Conservation (phyloP, 768 basidiomycete species). For the Flagelloscypha sp. region DNA sequence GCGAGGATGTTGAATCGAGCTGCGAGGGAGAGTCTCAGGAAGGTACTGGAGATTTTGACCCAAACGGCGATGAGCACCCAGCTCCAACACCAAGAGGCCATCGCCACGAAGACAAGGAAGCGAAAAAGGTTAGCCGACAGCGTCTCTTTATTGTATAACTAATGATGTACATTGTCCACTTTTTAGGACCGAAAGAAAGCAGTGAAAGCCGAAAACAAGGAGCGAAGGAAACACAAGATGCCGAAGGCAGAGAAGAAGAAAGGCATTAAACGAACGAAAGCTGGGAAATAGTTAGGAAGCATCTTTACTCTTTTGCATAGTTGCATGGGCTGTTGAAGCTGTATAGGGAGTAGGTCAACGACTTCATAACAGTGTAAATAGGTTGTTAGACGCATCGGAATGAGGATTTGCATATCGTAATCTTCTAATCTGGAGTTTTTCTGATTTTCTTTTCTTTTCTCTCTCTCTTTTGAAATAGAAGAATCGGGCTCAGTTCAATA, state of each 20-base stretch:
- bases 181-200: conserved; percentile 85
- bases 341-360: no score
- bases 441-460: no score
- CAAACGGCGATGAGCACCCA: conserved; percentile 23
- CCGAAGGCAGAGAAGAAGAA: conserved; percentile 93
- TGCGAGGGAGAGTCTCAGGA: conserved; percentile 28
- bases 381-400: no score
- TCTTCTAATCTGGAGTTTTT: no score
- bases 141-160: conserved; percentile 5
- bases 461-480: no score
- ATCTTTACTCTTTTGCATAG: no score
- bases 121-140: conserved; percentile 62
- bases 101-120: conserved; percentile 85
- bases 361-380: no score
- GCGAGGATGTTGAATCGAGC: conserved; percentile 25
- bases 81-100: conserved; percentile 74
- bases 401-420: no score
- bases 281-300: no score
- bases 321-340: no score
- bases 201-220: conserved; percentile 77
- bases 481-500: no score
- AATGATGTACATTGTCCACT: conserved; percentile 10
- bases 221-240: conserved; percentile 88
- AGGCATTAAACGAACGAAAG: conserved; percentile 57
- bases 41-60: conserved; percentile 23